Evolutionary conservation across 208 protist species (phyloP).

Genomic region (Kentomonas sorsogonicus): DNA sequence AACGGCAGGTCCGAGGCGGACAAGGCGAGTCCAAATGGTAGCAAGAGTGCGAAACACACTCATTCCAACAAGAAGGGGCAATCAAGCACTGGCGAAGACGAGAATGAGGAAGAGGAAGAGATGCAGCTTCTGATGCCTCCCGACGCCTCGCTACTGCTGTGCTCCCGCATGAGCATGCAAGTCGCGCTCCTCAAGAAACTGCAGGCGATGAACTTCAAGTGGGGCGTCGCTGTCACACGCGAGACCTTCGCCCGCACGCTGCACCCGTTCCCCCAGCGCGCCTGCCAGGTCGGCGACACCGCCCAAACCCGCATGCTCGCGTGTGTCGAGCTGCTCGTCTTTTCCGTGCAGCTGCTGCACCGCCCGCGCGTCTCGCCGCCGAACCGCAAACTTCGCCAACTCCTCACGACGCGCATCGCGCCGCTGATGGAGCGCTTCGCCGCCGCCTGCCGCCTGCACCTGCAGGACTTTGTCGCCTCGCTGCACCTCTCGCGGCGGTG

Average conservation of each 20-base stretch:
- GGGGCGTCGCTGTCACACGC: slow-evolving; percentile 20
- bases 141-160: slow-evolving; percentile 27
- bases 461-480: slow-evolving; percentile 33
- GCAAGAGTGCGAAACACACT: too few species aligned
- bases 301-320: slow-evolving; percentile 20
- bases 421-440: slow-evolving; percentile 26
- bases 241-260: slow-evolving; percentile 23
- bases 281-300: slow-evolving; percentile 12
- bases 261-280: slow-evolving; percentile 14
- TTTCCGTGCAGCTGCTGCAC: slow-evolving; percentile 31
- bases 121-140: too few species aligned
- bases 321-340: slow-evolving; percentile 22
- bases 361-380: slow-evolving; percentile 15
- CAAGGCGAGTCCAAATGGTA: too few species aligned
- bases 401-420: slow-evolving; percentile 15
- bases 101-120: too few species aligned
- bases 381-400: not conserved
- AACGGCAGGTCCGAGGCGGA: too few species aligned
- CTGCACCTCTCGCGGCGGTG: slow-evolving; percentile 24
- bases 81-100: too few species aligned
- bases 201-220: slow-evolving; percentile 24
- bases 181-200: slow-evolving; percentile 15
- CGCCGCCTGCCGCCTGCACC: slow-evolving; percentile 15
- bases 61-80: too few species aligned
- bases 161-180: slow-evolving; percentile 28